These are phyloP conservation scores for Blastomyces emzantsi DNA, from an alignment of 2,329 filamentous ascomycete genomes.

Conservation along the genomic window DNA sequence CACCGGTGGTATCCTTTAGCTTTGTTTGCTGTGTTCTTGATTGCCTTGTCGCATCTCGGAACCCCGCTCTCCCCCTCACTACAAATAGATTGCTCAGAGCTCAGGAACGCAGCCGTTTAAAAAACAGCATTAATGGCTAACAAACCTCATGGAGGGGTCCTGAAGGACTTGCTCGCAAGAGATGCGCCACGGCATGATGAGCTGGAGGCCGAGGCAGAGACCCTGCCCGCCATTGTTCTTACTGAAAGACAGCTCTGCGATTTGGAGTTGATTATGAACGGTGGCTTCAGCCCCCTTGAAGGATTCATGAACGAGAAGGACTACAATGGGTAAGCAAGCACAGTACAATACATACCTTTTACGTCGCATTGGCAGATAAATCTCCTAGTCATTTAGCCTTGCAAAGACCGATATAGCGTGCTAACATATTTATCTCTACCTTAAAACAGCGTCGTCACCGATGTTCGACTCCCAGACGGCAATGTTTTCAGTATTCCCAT, in stretches of 20 bases:
- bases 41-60: background rate
- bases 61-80: background rate
- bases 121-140: conserved; percentile 38
- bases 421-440: conserved; percentile 14
- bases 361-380: background rate
- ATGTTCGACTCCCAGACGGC: conserved; percentile 78
- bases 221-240: conserved; percentile 71
- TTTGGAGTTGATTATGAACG: conserved; percentile 92
- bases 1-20: background rate
- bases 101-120: background rate
- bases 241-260: conserved; percentile 95
- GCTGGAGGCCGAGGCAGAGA: conserved; percentile 77
- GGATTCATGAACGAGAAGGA: conserved; percentile 97
- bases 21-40: background rate
- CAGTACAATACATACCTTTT: conserved; percentile 13
- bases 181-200: conserved; percentile 75
- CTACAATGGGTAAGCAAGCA: conserved; percentile 69
- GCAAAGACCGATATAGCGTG: background rate
- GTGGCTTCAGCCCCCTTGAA: conserved; percentile 95
- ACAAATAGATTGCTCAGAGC: background rate
- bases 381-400: background rate
- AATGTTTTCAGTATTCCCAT: conserved; percentile 96
- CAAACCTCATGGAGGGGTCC: conserved; percentile 74
- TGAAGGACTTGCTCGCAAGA: conserved; percentile 95
- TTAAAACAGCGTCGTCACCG: conserved; percentile 64